Base-by-base conservation (phyloP, 73 alveolate species). In the Paramecium biaurelia region DNA sequence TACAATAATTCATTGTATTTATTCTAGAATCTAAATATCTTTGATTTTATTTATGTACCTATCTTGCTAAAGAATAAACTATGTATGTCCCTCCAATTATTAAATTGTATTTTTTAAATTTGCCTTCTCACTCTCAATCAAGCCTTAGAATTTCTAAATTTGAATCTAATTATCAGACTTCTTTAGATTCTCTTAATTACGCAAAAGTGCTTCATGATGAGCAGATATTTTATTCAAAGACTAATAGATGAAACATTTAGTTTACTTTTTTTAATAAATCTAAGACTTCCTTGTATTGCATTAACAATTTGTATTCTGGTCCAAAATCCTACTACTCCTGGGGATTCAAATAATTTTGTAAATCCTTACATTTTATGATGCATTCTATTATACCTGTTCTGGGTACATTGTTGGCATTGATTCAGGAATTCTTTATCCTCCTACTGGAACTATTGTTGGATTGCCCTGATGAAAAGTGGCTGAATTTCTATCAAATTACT, bases 331-430 rank as follows among this genome's bases (percentile, higher is more conserved):
- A 23, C 56, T 79, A 23, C 56, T 79, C 76, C 47, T 79, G 74
- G 4, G 70, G 70, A 43, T 42, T 45, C 18, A 79, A 79, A 79
- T 79, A 79, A 30, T 43, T n/a, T 26, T 79, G 45, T 79, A 79
- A 79, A 47, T 79, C 90, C 74, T 79, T 30, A 72, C 86, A 35
- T 35, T 72, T 72, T 72, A 72, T 35, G 56, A 72, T 72, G 43
- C 84, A 63, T 72, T 35, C 58, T 38, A 57, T 14, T 21, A 34
- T 72, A 72, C 86, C 47, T 38, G 15, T 21, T 79, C 76, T 5
- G 90, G 90, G 56, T 79, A 79, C 90, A 79, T 79, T 20, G 90
- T 79, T 4, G 90, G 90, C 90, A 79, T 79, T 23, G 90, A 79
- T n/a, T 79, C 90, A 10, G 90, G 90, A 3, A 79, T 37, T 79